Evolutionary conservation across 192 early-diverging fungal genomes (phyloP).

Genomic region (Kappamyces sp.): DNA sequence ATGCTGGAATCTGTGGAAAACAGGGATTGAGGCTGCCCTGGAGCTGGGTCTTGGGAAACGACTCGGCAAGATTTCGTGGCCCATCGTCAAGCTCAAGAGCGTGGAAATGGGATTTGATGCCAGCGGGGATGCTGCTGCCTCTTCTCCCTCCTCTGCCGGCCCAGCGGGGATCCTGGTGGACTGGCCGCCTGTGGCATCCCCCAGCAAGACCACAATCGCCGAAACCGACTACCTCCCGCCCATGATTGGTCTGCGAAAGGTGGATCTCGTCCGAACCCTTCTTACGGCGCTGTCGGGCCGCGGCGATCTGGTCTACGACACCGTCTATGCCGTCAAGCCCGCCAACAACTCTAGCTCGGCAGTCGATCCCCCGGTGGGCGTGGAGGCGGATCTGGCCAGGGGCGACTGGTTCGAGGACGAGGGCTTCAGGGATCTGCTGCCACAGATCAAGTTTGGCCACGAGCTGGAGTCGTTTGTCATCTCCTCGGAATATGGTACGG

Average conservation of each 20-base stretch:
- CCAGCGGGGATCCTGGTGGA: not conserved
- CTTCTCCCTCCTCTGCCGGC: not conserved
- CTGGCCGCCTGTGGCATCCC: too few relatives aligned
- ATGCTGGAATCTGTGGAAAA: slow-evolving; percentile 28
- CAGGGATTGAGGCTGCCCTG: slow-evolving; percentile 37
- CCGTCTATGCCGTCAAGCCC: slow-evolving; percentile 20
- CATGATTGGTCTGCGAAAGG: slow-evolving; percentile 37
- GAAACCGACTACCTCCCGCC: slow-evolving; percentile 27
- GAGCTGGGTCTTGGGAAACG: slow-evolving; percentile 38
- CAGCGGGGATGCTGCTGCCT: not conserved
- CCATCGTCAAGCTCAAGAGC: slow-evolving; percentile 25
- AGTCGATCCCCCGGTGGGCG: slow-evolving; percentile 8
- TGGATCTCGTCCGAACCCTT: slow-evolving; percentile 42
- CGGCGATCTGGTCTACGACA: slow-evolving; percentile 27
- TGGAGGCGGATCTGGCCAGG: slow-evolving; percentile 34
- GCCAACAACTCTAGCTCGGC: slow-evolving; percentile 32
- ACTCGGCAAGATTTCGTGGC: slow-evolving; percentile 28
- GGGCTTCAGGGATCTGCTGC: slow-evolving; percentile 29
- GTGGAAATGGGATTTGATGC: slow-evolving; percentile 16
- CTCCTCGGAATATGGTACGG: slow-evolving; percentile 19
- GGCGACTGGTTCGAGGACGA: slow-evolving; percentile 38
- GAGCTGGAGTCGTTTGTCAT: slow-evolving; percentile 37
- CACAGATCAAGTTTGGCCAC: slow-evolving; percentile 25
- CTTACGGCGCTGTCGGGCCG: slow-evolving; percentile 35
- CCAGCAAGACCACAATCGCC: not conserved